A percentile compares a stretch with the other conserved stretches of the same genome.
Evolutionary conservation across 2,329 filamentous ascomycete species (phyloP).

Genomic region (Dactylonectria estremocensis): DNA sequence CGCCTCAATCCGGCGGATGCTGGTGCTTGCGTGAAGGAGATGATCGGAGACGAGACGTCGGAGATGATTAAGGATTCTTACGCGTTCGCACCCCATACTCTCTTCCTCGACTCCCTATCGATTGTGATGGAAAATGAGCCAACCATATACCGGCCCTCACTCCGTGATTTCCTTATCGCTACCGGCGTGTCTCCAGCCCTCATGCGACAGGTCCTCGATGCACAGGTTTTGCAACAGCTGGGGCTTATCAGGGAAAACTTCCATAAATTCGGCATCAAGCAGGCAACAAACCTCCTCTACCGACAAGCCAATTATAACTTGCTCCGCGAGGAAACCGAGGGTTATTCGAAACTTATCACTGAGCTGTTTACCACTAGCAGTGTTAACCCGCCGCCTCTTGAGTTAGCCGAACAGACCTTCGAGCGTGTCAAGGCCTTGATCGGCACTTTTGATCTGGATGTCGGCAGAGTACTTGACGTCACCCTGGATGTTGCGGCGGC

Average conservation of each 20-base stretch:
- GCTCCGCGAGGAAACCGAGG: constrained; percentile 94
- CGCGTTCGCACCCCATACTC: constrained; percentile 73
- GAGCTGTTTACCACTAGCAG: constrained; percentile 94
- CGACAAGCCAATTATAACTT: constrained; percentile 98
- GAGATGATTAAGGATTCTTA: constrained; percentile 66
- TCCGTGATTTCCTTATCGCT: constrained; percentile 79
- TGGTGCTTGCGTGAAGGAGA: constrained; percentile 80
- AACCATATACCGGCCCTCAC: constrained; percentile 60
- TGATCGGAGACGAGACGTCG: constrained; percentile 72
- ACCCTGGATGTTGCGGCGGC: constrained; percentile 96
- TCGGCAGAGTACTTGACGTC: constrained; percentile 93
- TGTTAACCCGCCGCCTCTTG: constrained; percentile 79
- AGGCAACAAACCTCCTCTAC: constrained; percentile 94
- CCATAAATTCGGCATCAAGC: constrained; percentile 84
- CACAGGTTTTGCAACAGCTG: constrained; percentile 79
- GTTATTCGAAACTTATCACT: constrained; percentile 95
- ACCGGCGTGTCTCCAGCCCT: constrained; percentile 80
- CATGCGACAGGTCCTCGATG: constrained; percentile 89
- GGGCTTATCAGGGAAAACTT: constrained; percentile 91
- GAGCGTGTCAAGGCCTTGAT: constrained; percentile 95
- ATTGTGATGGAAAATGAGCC: constrained; percentile 83
- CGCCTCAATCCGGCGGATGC: constrained; percentile 78
- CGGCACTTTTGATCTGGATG: constrained; percentile 96
- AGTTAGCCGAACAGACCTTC: constrained; percentile 87
- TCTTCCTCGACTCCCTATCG: constrained; percentile 88